These are phyloP conservation scores for Fraxinus americana DNA, from an alignment of 257 asterid genomes.

Conservation along the genomic window DNA sequence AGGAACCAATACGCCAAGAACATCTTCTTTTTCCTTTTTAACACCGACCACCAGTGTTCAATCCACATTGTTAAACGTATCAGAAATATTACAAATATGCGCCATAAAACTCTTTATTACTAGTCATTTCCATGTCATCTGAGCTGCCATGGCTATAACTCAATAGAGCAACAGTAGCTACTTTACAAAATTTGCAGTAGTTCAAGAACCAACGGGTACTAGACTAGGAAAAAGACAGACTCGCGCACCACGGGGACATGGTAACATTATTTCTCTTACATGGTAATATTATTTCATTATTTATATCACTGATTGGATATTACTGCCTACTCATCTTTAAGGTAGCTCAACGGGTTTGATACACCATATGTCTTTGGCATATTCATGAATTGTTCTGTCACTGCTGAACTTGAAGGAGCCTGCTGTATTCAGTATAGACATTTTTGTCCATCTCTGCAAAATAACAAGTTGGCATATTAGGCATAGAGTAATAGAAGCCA, in stretches of 20 bases:
- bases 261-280: not conserved
- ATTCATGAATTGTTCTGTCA: conserved; percentile 75
- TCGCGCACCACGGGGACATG: not conserved
- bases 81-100: too few species aligned
- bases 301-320: not conserved
- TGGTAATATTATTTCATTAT: not conserved
- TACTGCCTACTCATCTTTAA: conserved; percentile 18
- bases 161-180: not conserved
- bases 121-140: too few species aligned
- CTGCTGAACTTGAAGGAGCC: conserved; percentile 89
- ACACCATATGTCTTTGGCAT: conserved; percentile 80
- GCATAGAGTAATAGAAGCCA: conserved; percentile 1
- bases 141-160: too few species aligned
- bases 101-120: too few species aligned
- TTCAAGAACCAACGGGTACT: not conserved
- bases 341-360: conserved; percentile 51
- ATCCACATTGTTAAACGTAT: too few species aligned
- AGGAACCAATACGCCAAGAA: too few species aligned
- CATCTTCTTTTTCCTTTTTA: too few species aligned
- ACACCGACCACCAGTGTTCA: too few species aligned
- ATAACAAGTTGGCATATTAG: conserved; percentile 16
- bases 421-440: conserved; percentile 85
- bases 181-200: not conserved
- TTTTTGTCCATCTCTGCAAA: conserved; percentile 77
- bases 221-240: not conserved